Evolutionary conservation across 1,139 yeast genomes (phyloP).

Genomic region (Blastobotrys elegans): DNA sequence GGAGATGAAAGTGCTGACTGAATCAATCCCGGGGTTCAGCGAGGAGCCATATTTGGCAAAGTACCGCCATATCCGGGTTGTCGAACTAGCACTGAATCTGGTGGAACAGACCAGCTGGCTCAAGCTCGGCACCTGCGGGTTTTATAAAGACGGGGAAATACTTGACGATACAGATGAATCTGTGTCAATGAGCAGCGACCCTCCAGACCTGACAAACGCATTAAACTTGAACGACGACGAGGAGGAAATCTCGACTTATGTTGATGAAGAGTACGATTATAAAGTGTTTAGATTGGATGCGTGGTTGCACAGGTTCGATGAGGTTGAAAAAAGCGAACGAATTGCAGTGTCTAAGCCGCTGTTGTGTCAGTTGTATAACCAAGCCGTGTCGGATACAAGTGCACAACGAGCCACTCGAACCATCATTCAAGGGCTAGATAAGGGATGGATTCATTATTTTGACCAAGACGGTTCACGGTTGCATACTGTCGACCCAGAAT

Average conservation of each 20-base stretch:
- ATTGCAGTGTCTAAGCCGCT: slow-evolving; percentile 2
- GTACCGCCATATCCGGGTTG: slow-evolving; percentile 10
- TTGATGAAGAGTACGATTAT: background rate
- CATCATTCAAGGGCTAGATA: background rate
- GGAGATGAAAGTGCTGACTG: slow-evolving; percentile 9
- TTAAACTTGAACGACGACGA: background rate
- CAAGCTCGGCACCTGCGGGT: slow-evolving; percentile 5
- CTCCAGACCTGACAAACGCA: background rate
- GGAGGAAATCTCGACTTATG: background rate
- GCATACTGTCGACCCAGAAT: background rate
- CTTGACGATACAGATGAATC: background rate
- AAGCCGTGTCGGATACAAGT: background rate
- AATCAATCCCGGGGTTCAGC: slow-evolving; percentile 11
- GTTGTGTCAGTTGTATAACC: background rate
- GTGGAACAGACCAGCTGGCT: background rate
- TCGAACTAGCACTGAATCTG: slow-evolving; percentile 9
- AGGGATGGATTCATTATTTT: background rate
- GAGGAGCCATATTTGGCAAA: background rate
- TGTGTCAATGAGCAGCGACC: no score
- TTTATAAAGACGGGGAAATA: background rate
- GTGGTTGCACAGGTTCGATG: background rate
- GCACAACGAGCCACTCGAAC: background rate
- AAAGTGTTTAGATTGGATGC: background rate
- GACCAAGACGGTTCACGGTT: background rate
- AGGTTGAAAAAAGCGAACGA: background rate